Evolutionary conservation across 371 early-diverging fungal species (phyloP).

Genomic region (Mortierella sp.): DNA sequence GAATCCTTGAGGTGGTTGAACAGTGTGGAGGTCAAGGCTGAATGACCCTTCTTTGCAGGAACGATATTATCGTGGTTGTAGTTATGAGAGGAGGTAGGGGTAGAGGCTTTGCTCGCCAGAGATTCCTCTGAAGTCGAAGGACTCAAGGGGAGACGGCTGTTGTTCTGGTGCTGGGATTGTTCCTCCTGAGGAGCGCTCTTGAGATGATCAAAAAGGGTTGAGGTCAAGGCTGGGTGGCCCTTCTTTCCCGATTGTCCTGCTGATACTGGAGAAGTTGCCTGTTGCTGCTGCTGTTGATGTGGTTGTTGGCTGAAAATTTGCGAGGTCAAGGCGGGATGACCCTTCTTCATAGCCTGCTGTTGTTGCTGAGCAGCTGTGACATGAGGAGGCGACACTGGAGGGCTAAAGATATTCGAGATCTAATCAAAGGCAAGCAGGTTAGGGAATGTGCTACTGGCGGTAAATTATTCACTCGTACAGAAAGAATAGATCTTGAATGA

Average conservation of each 20-base stretch:
- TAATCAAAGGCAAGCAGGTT: background rate
- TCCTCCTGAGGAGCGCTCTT: slow-evolving; percentile 20
- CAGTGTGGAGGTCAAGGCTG: slow-evolving; percentile 35
- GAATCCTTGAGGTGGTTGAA: slow-evolving; percentile 38
- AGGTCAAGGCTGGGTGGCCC: slow-evolving; percentile 51
- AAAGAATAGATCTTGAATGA: background rate
- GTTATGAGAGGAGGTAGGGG: background rate
- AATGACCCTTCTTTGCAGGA: slow-evolving; percentile 28
- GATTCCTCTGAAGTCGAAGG: slow-evolving; percentile 33
- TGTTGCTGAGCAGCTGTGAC: background rate
- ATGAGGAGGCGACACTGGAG: slow-evolving; percentile 37
- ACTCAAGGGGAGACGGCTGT: slow-evolving; percentile 15
- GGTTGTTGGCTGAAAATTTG: slow-evolving; percentile 30
- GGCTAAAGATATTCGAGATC: slow-evolving; percentile 46
- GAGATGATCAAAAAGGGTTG: slow-evolving; percentile 43
- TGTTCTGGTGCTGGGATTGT: background rate
- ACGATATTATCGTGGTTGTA: background rate
- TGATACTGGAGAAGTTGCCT: background rate
- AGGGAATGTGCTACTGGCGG: background rate
- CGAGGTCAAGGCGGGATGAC: slow-evolving; percentile 51
- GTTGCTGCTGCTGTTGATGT: background rate
- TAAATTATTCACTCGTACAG: background rate
- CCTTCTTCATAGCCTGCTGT: slow-evolving; percentile 23
- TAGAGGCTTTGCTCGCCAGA: background rate
- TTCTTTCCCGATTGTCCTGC: slow-evolving; percentile 22